These are phyloP conservation scores for Solanum arcanum DNA, from an alignment of 257 asterid species.

Conservation along the genomic window DNA sequence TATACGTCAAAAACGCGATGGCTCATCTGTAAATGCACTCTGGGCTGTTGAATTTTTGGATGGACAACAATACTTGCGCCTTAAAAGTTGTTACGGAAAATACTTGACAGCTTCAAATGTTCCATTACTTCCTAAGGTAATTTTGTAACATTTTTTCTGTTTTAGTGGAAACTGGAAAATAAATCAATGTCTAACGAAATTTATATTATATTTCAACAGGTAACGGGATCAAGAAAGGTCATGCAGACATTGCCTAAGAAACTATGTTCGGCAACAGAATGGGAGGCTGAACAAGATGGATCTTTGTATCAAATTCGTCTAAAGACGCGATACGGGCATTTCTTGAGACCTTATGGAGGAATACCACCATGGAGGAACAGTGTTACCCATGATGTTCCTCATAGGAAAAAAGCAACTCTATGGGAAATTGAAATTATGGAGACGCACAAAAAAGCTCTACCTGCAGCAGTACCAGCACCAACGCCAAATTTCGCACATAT, in stretches of 20 bases:
- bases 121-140: conserved; percentile 49
- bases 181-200: background rate
- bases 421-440: background rate
- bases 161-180: background rate
- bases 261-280: conserved; percentile 52
- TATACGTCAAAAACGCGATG: conserved; percentile 53
- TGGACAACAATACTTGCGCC: conserved; percentile 32
- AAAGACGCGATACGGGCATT: background rate
- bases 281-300: conserved; percentile 30
- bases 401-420: background rate
- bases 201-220: conserved; percentile 18
- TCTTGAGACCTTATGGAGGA: background rate
- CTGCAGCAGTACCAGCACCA: background rate
- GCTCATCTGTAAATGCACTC: conserved; percentile 26
- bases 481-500: background rate
- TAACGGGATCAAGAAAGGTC: conserved; percentile 21
- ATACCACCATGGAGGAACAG: background rate
- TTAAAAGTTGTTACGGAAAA: conserved; percentile 57
- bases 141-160: too few relatives aligned
- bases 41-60: conserved; percentile 75
- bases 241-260: conserved; percentile 43
- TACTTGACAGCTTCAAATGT: conserved; percentile 64
- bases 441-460: background rate
- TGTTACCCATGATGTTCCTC: background rate
- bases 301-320: background rate